Evolutionary conservation across 768 basidiomycete genomes (phyloP), one percentile per base, ranked within the genome.

Genomic region (Collybiopsis luxurians): DNA sequence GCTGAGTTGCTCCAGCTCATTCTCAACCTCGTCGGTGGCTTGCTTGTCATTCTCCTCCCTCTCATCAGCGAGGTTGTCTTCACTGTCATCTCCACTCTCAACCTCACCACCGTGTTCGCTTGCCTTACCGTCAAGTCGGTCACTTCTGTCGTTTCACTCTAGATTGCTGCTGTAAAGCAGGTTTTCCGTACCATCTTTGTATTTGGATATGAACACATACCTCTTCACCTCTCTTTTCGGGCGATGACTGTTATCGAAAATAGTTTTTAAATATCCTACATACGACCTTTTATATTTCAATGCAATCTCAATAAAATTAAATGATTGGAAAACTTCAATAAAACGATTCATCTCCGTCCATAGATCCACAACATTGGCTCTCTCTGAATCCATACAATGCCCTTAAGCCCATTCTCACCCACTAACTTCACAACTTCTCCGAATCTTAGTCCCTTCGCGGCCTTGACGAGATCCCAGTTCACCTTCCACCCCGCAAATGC

Each of bases 401-500:
- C 27, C 26, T 13, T 31, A 27, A 21, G 13, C 42, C 27, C 39
- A 23, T 26, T 31, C 15, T 34, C 39, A 40, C 39, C 24, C 2
- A 50, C 13, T 10, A 50, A 21, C 31, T 23, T 24, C 31, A 27
- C n/a, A 0, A 36, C 5, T 19, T 43, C 51, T 42, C 15, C 21
- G 5, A 39, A 28, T 31, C 39, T 53, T 5, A 55, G 31, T 40
- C 27, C 43, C 17, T 19, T 45, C 42, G 10, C 27, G 45, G 39
- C 28, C 28, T 61, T 63, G 55, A 49, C 12, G 31, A 59, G 15
- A 1, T 56, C 61, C 65, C 64, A 64, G 59, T 74, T 67, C 12
- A 75, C 30, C 0, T 45, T 56, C 73, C 72, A 76, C n/a, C 63
- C 55, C 43, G 62, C 66, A 59, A 86, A 87, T 0, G 75, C 79